phyloP scores from a whole-genome alignment of 352 stramenopile genomes.

The Phytophthora macrochlamydospora region DNA sequence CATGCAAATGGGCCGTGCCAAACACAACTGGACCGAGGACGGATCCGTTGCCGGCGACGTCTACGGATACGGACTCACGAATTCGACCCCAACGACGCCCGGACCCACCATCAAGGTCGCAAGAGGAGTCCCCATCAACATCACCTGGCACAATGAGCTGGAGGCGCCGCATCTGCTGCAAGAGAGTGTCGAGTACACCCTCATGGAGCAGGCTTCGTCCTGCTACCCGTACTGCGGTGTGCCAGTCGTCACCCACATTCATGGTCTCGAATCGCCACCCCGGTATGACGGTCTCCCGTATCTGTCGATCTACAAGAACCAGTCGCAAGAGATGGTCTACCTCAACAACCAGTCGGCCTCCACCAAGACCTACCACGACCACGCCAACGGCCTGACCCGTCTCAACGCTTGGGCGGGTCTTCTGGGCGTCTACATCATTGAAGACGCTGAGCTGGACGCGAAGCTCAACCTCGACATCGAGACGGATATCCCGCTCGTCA shows the following conservation, averaged over 20 bases:
- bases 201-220: slow-evolving; percentile 39
- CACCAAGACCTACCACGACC: slow-evolving; percentile 67
- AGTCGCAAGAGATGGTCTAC: slow-evolving; percentile 50
- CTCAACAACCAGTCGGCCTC: slow-evolving; percentile 65
- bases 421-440: slow-evolving; percentile 56
- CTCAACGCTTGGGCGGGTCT: slow-evolving; percentile 69
- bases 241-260: slow-evolving; percentile 56
- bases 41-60: slow-evolving; percentile 33
- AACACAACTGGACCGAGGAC: slow-evolving; percentile 45
- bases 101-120: slow-evolving; percentile 47
- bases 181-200: slow-evolving; percentile 36
- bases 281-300: slow-evolving; percentile 53
- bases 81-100: slow-evolving; percentile 37
- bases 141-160: slow-evolving; percentile 55
- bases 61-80: slow-evolving; percentile 48
- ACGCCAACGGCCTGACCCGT: slow-evolving; percentile 55
- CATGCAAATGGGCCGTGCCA: slow-evolving; percentile 45
- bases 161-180: slow-evolving; percentile 41
- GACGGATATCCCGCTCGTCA: slow-evolving; percentile 54
- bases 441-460: slow-evolving; percentile 44
- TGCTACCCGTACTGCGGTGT: slow-evolving; percentile 69
- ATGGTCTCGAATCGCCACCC: slow-evolving; percentile 53
- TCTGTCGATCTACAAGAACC: slow-evolving; percentile 63
- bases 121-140: slow-evolving; percentile 34
- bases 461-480: slow-evolving; percentile 57